phyloP scores from a whole-genome alignment of 2,329 filamentous ascomycete genomes.

The Phaeosphaeriaceae sp. region DNA sequence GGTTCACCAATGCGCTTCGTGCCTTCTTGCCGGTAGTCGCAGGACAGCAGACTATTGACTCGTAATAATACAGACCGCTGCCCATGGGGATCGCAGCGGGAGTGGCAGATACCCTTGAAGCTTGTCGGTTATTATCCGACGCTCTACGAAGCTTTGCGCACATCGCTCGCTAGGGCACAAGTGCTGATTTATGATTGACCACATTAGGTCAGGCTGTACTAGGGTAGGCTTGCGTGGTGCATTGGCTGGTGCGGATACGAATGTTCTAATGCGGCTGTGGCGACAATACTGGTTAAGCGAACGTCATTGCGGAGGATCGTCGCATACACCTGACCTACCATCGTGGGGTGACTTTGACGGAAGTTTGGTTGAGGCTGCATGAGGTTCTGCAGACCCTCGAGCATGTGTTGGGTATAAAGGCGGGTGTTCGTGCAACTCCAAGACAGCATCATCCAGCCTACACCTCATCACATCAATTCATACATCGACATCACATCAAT shows the following conservation, averaged over 20 bases:
- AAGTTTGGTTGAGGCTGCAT: conserved; percentile 11
- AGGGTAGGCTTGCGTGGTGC: conserved; percentile 10
- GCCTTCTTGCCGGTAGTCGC: not conserved
- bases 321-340: conserved; percentile 16
- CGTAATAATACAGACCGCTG: conserved; percentile 11
- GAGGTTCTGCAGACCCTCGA: conserved; percentile 2
- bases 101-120: conserved; percentile 15
- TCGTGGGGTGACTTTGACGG: conserved; percentile 11
- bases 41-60: conserved; percentile 15
- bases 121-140: conserved; percentile 13
- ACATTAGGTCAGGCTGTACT: conserved; percentile 9
- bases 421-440: conserved; percentile 9
- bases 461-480: not conserved
- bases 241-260: conserved; percentile 10
- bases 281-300: conserved; percentile 14
- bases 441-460: conserved; percentile 6
- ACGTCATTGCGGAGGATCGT: conserved; percentile 13
- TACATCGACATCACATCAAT: not conserved
- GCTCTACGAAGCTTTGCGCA: conserved; percentile 8
- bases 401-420: conserved; percentile 12
- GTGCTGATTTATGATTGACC: conserved; percentile 23
- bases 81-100: conserved; percentile 9
- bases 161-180: conserved; percentile 18
- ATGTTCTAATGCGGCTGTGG: conserved; percentile 12
- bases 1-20: not conserved